A percentile compares a stretch with the other conserved stretches of the same genome.
Evolutionary conservation across 192 early-diverging fungal genomes (phyloP).

Genomic region (Umbelopsis isabellina): DNA sequence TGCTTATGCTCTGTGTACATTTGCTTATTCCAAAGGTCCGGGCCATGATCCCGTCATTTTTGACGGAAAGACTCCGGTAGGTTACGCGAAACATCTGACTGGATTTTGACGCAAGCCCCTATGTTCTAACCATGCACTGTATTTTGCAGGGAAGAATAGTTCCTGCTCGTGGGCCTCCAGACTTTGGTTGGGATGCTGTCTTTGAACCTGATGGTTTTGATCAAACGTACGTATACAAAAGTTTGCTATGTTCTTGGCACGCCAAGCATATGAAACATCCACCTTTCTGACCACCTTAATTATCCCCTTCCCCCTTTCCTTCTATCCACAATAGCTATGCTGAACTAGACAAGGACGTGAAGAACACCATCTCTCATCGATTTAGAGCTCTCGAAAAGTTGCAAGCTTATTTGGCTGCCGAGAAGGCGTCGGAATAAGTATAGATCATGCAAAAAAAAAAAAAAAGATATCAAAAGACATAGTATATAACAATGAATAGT

Average conservation of each 20-base stretch:
- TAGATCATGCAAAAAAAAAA: no score
- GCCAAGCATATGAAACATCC: not conserved
- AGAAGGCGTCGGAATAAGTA: not conserved
- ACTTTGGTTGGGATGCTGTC: slow-evolving; percentile 97
- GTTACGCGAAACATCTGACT: not conserved
- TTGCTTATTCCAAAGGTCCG: slow-evolving; percentile 85
- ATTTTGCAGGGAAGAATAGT: slow-evolving; percentile 79
- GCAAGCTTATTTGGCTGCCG: slow-evolving; percentile 44
- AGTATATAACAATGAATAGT: not conserved
- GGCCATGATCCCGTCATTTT: slow-evolving; percentile 83
- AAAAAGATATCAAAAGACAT: not conserved
- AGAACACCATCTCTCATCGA: slow-evolving; percentile 93
- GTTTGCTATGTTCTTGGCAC: not conserved
- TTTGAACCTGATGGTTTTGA: slow-evolving; percentile 83
- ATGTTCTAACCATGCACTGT: not conserved
- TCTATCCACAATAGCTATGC: slow-evolving; percentile 68
- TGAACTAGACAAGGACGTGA: slow-evolving; percentile 81
- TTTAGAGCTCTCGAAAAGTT: slow-evolving; percentile 80
- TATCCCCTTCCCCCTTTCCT: not conserved
- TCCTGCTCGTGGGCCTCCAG: slow-evolving; percentile 72
- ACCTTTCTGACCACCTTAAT: not conserved
- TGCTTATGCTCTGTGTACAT: slow-evolving; percentile 89
- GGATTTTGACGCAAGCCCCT: not conserved
- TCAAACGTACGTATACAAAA: slow-evolving; percentile 51
- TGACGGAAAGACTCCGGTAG: slow-evolving; percentile 77